phyloP scores from a whole-genome alignment of 2,329 filamentous ascomycete genomes.

The Microdochium bolleyi region DNA sequence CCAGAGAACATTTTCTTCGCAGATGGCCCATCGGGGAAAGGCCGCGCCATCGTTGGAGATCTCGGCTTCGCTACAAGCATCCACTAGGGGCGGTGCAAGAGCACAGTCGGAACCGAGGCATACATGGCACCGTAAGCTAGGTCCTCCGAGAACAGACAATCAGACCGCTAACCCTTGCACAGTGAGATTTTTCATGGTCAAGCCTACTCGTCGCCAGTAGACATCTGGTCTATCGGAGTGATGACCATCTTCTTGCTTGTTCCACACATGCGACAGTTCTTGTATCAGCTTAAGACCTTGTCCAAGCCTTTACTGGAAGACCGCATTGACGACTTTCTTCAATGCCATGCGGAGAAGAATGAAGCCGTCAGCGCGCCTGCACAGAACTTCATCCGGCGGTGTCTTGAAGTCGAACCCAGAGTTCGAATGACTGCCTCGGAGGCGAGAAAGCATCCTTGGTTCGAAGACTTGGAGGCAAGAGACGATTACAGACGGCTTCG shows the following conservation, averaged over 20 bases:
- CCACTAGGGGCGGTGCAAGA: conserved; percentile 31
- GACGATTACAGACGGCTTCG: background rate
- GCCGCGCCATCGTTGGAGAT: conserved; percentile 42
- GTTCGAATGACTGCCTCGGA: background rate
- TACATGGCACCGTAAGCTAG: conserved; percentile 42
- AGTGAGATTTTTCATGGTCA: conserved; percentile 28
- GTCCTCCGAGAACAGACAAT: background rate
- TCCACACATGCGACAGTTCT: conserved; percentile 4
- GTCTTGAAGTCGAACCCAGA: conserved; percentile 7
- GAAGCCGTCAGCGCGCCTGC: conserved; percentile 9
- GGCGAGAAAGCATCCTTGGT: background rate
- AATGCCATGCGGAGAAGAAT: conserved; percentile 1
- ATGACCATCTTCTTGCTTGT: conserved; percentile 25
- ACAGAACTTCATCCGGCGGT: conserved; percentile 23
- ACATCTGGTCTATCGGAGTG: conserved; percentile 46
- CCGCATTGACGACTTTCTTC: conserved; percentile 5
- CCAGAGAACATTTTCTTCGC: conserved; percentile 45
- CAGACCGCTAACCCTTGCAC: conserved; percentile 2
- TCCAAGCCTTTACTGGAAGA: conserved; percentile 12
- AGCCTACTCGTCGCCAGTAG: conserved; percentile 29
- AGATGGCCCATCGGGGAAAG: conserved; percentile 31
- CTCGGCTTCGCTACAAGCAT: conserved; percentile 40
- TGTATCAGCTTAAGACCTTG: conserved; percentile 13
- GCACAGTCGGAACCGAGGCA: conserved; percentile 33
- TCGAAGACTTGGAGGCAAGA: background rate